Percentiles rank a stretch among this genome's conserved stretches.
phyloP scores from a whole-genome alignment of 2,329 filamentous ascomycete species.

The Aspergillus fumigatus region DNA sequence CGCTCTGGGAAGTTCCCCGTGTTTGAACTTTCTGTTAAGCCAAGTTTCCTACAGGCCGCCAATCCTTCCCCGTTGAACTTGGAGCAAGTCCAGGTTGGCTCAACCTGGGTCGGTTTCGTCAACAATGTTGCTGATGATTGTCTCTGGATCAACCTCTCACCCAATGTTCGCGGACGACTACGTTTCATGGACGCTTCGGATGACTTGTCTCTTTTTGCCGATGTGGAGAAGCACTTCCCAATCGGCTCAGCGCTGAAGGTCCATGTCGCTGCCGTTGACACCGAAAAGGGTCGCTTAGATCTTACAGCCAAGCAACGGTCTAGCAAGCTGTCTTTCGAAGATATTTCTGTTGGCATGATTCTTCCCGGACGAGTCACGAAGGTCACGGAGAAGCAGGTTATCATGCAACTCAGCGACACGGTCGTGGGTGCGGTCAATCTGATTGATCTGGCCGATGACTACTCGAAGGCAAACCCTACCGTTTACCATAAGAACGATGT shows the following conservation, averaged over 20 bases:
- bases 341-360: slow-evolving; percentile 72
- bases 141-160: slow-evolving; percentile 87
- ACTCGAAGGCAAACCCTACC: slow-evolving; percentile 69
- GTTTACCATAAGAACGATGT: slow-evolving; percentile 79
- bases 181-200: slow-evolving; percentile 80
- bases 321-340: slow-evolving; percentile 62
- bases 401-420: slow-evolving; percentile 77
- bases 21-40: slow-evolving; percentile 81
- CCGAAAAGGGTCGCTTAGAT: slow-evolving; percentile 70
- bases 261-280: slow-evolving; percentile 69
- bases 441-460: slow-evolving; percentile 83
- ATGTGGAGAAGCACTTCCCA: slow-evolving; percentile 77
- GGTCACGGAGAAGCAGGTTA: slow-evolving; percentile 73
- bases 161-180: slow-evolving; percentile 80
- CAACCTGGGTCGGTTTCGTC: slow-evolving; percentile 74
- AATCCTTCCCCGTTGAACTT: slow-evolving; percentile 64
- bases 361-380: slow-evolving; percentile 81
- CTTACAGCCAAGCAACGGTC: slow-evolving; percentile 69
- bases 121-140: slow-evolving; percentile 80
- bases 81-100: slow-evolving; percentile 67
- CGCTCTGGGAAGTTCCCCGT: slow-evolving; percentile 71
- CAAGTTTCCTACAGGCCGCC: slow-evolving; percentile 49
- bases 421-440: slow-evolving; percentile 77
- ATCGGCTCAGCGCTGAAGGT: slow-evolving; percentile 83
- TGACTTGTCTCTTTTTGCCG: slow-evolving; percentile 71